Conservation (phyloP, 2,329 filamentous ascomycete genomes). For the Aaosphaeria pasadenensis region DNA sequence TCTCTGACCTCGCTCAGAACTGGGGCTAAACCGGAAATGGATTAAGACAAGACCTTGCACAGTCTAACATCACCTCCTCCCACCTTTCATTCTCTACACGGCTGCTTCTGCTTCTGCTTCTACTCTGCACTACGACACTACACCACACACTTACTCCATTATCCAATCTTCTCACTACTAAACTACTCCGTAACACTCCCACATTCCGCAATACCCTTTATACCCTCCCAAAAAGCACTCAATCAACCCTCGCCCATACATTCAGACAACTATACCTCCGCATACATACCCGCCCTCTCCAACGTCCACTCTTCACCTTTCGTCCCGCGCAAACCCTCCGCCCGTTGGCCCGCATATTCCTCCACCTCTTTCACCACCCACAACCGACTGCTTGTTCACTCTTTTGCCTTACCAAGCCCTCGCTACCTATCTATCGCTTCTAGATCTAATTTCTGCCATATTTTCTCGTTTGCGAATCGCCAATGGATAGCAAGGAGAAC, state of each 20-base stretch:
- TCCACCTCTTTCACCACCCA: slow-evolving; percentile 5
- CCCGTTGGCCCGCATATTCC: slow-evolving; percentile 20
- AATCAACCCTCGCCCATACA: not conserved
- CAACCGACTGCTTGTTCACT: slow-evolving; percentile 28
- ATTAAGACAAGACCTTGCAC: too few relatives aligned
- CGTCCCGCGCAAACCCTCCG: slow-evolving; percentile 1
- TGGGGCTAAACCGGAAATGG: too few relatives aligned
- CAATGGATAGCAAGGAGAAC: slow-evolving; percentile 44
- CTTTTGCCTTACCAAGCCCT: slow-evolving; percentile 30
- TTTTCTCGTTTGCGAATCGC: slow-evolving; percentile 10
- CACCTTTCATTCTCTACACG: too few relatives aligned
- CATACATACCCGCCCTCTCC: not conserved
- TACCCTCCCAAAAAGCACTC: not conserved
- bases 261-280: not conserved
- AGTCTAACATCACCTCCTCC: too few relatives aligned
- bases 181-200: not conserved
- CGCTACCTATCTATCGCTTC: not conserved
- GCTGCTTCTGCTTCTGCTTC: too few relatives aligned
- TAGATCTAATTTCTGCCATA: slow-evolving; percentile 2
- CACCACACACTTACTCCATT: not conserved
- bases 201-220: not conserved
- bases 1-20: too few relatives aligned
- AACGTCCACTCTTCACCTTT: not conserved
- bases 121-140: not conserved
- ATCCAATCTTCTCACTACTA: not conserved